These are phyloP conservation scores for Waltergamsia citrina DNA, from an alignment of 2,329 filamentous ascomycete genomes.

Conservation along the genomic window DNA sequence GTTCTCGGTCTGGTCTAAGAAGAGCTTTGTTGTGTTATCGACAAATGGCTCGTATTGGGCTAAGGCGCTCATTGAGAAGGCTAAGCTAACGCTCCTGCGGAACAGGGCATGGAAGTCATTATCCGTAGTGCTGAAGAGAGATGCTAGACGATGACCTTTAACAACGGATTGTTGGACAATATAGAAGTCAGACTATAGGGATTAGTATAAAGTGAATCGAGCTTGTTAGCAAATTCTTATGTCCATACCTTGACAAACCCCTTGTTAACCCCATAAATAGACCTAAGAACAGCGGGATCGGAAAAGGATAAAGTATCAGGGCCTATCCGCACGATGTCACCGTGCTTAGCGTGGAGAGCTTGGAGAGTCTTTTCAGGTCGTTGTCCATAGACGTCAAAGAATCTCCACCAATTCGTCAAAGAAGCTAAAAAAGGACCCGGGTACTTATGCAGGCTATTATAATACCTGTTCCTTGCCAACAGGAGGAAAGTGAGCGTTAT, in stretches of 20 bases:
- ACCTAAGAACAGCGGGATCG: slow-evolving; percentile 62
- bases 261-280: slow-evolving; percentile 76
- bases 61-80: slow-evolving; percentile 38
- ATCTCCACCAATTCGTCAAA: too few relatives aligned
- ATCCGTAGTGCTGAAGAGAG: slow-evolving; percentile 68
- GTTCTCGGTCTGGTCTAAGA: slow-evolving; percentile 21
- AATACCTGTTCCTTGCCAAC: too few relatives aligned
- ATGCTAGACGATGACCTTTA: slow-evolving; percentile 57
- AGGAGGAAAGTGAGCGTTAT: too few relatives aligned
- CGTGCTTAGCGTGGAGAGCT: slow-evolving; percentile 52
- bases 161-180: slow-evolving; percentile 66
- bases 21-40: slow-evolving; percentile 31
- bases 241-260: slow-evolving; percentile 60
- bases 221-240: background rate
- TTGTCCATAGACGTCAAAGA: too few relatives aligned
- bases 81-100: slow-evolving; percentile 28
- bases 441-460: too few relatives aligned
- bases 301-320: slow-evolving; percentile 68
- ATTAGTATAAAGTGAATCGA: background rate
- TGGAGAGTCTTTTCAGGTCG: background rate
- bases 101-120: slow-evolving; percentile 49
- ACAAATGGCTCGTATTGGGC: slow-evolving; percentile 38
- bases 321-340: slow-evolving; percentile 65
- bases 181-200: slow-evolving; percentile 63
- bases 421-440: too few relatives aligned